Base-by-base conservation (phyloP, 805 yeast genomes). In the Zygosaccharomyces pseudorouxii region DNA sequence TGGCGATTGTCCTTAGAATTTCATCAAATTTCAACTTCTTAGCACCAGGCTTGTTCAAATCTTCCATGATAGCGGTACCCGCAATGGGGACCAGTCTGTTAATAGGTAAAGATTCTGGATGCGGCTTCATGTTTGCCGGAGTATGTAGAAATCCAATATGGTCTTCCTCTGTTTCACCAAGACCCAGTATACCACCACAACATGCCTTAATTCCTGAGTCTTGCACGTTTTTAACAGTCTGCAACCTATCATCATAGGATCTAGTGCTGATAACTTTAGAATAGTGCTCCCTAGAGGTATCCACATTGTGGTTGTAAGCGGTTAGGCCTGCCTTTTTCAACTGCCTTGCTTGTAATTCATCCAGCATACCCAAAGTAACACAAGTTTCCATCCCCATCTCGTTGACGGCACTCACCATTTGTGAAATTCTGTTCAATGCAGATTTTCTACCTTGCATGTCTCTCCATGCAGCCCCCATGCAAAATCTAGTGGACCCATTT, bases 391-490 rank as follows among this genome's bases (percentile, higher is more conserved):
- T 71, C 0, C 82, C 81, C 63, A 86, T 64, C 20, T 77, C 81
- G 57, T 83, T 80, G 43, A 86, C 82, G 48, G 70, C 75, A 25
- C 70, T 62, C 29, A 86, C 81, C 90, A 86, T 85, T 44, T 78
- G 77, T 22, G 78, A 70, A 48, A 86, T 83, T 52, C 71, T 77
- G 50, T 74, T 77, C 52, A 86, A 61, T 0, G 84, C 88, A 14
- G 80, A 75, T 63, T 83, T 85, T 42, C 93, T 71, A 14, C 93
- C 92, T 42, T 71, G 71, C 93, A 86, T 86, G 52, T 84, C 92
- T 63, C 93, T 75, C 93, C 92, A 86, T 2, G 93, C 93, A 9
- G 92, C 88, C 41, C 93, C 93, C 81, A 86, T 78, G 62, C 93
- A 86, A 61, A 86, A 86, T 54, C 93, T 72, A 0, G 93, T 86